Evolutionary conservation across 169 alveolate genomes (phyloP), one percentile per base, ranked within the genome.

Genomic region (Plasmodium sp.): DNA sequence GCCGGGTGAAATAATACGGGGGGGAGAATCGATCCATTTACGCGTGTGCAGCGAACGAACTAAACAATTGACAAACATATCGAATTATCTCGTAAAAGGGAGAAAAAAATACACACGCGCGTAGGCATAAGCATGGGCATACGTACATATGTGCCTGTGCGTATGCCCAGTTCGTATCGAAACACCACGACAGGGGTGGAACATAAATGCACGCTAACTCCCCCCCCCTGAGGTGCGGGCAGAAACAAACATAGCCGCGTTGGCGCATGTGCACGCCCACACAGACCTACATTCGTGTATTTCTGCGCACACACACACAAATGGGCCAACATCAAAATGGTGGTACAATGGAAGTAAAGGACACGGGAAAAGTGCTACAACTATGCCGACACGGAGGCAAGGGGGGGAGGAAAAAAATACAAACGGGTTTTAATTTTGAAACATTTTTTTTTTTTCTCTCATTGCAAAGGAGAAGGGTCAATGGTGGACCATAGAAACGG

Each of bases 61-160:
- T 84, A 74, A 62, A 84, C 84, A 84, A 73, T 39, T 84, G 43
- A 84, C 85, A 84, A 84, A 45, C 51, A 7, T 48, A 54, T 33
- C 6, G 48, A 62, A 83, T 83, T 36, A 41, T 83, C 54, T 41
- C 51, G 74, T 84, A 54, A 62, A 74, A 10, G 6, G 56, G 58
- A 74, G 81, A 67, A 84, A 84, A 54, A 36, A 33, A 18, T n/a
- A n/a, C 27, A 54, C 10, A 84, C 2, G 71, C 12, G 0, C 31
- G 14, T 16, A 84, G 4, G 22, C 14, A 84, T 39, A 74, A 9
- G 77, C 9, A 74, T 36, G 27, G 43, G 14, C 39, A 74, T 3
- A 51, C 14, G 18, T 48, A 84, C 51, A 33, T 62, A 84, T 71
- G 22, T 84, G 14, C 74, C 67, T 71, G 22, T 84, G 14, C 74